phyloP scores from a whole-genome alignment of 805 yeast species.

The Komagataella mondaviorum region DNA sequence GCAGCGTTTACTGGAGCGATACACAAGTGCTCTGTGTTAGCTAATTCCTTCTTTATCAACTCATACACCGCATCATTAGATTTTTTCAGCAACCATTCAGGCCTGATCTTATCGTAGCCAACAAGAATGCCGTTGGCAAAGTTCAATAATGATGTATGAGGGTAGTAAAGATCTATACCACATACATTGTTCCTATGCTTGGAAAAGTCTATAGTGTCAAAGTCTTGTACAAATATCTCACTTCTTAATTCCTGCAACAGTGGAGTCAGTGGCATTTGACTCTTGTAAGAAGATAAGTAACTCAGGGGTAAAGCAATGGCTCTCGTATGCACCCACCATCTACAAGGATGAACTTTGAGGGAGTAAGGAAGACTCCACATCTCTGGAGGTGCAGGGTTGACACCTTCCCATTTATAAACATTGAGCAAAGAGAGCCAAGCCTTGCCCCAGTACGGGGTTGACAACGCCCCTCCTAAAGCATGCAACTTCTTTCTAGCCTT shows the following conservation, averaged over 20 bases:
- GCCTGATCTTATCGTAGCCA: slow-evolving; percentile 64
- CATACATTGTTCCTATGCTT: slow-evolving; percentile 74
- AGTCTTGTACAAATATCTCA: slow-evolving; percentile 68
- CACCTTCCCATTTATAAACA: slow-evolving; percentile 90
- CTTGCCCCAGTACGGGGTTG: slow-evolving; percentile 96
- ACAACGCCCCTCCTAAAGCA: slow-evolving; percentile 78
- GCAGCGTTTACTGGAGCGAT: slow-evolving; percentile 94
- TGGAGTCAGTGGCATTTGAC: slow-evolving; percentile 47
- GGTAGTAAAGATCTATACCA: slow-evolving; percentile 87
- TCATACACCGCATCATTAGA: slow-evolving; percentile 43
- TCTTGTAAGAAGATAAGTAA: slow-evolving; percentile 48
- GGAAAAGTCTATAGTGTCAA: slow-evolving; percentile 51
- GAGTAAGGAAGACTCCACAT: slow-evolving; percentile 77
- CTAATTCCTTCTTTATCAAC: slow-evolving; percentile 57
- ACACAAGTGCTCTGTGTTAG: slow-evolving; percentile 68
- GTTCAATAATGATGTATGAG: slow-evolving; percentile 65
- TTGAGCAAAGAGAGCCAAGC: slow-evolving; percentile 75
- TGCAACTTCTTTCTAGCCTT: slow-evolving; percentile 64
- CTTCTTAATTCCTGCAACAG: slow-evolving; percentile 50
- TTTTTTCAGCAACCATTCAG: slow-evolving; percentile 49
- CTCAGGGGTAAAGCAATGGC: slow-evolving; percentile 84
- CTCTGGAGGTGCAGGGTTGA: slow-evolving; percentile 97
- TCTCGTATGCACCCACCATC: slow-evolving; percentile 99
- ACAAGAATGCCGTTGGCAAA: slow-evolving; percentile 44
- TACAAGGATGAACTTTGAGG: slow-evolving; percentile 81